These are phyloP conservation scores for Hordeum marinum DNA, from an alignment of 176 grass and related monocot species.

Conservation along the genomic window DNA sequence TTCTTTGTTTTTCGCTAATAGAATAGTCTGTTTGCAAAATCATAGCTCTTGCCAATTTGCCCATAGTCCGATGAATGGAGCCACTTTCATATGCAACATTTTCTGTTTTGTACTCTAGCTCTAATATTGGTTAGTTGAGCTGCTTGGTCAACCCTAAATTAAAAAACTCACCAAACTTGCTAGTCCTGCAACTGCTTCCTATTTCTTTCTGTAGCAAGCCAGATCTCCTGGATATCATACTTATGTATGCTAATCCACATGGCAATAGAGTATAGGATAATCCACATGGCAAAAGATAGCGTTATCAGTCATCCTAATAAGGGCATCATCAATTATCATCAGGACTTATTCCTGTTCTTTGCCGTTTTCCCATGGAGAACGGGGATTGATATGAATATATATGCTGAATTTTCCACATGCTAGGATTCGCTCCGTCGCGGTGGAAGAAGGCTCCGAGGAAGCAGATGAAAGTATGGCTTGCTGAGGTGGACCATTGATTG, in stretches of 20 bases:
- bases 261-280: slow-evolving; percentile 12
- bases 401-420: background rate
- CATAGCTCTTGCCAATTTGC: slow-evolving; percentile 24
- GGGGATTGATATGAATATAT: background rate
- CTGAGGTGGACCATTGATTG: slow-evolving; percentile 32
- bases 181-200: slow-evolving; percentile 14
- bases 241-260: slow-evolving; percentile 22
- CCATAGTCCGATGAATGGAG: slow-evolving; percentile 5
- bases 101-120: slow-evolving; percentile 7
- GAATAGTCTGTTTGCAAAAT: slow-evolving; percentile 30
- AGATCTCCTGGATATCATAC: slow-evolving; percentile 33
- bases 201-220: slow-evolving; percentile 10
- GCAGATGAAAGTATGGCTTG: slow-evolving; percentile 38
- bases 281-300: slow-evolving; percentile 10
- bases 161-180: slow-evolving; percentile 41
- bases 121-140: slow-evolving; percentile 12
- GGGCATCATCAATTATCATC: slow-evolving; percentile 10
- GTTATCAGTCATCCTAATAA: slow-evolving; percentile 29
- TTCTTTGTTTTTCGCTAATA: background rate
- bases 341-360: slow-evolving; percentile 2
- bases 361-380: background rate
- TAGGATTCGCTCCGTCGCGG: background rate
- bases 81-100: slow-evolving; percentile 2
- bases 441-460: slow-evolving; percentile 4
- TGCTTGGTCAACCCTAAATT: slow-evolving; percentile 51